Conservation (phyloP, 176 grass and related monocot species). For the Oryza officinalis region DNA sequence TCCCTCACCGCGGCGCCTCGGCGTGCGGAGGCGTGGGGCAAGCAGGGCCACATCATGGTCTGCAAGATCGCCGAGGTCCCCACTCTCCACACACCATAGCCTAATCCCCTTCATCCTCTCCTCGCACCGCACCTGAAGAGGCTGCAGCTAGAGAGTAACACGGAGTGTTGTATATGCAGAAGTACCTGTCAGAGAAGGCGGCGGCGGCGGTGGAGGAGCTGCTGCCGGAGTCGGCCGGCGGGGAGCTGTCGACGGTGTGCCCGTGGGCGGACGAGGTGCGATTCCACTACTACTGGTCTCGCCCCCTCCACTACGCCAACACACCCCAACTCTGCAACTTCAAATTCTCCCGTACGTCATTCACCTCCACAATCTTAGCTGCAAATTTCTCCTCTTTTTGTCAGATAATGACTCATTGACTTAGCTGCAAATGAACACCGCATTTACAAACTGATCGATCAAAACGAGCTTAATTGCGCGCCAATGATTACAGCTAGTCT, state of each 20-base stretch:
- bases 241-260: slow-evolving; percentile 78
- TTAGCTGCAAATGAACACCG: background rate
- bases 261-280: slow-evolving; percentile 75
- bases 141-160: too few relatives aligned
- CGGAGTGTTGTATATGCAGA: slow-evolving; percentile 22
- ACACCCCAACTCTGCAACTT: slow-evolving; percentile 81
- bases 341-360: slow-evolving; percentile 55
- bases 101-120: background rate
- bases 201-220: slow-evolving; percentile 65
- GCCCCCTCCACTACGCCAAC: slow-evolving; percentile 85
- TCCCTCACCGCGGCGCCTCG: slow-evolving; percentile 29
- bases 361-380: too few relatives aligned
- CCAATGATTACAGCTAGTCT: background rate
- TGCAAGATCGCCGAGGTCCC: slow-evolving; percentile 89
- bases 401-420: background rate
- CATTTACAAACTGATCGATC: background rate
- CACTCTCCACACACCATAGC: background rate
- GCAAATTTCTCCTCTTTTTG: background rate
- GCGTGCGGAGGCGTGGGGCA: slow-evolving; percentile 64
- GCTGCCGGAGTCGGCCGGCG: slow-evolving; percentile 60
- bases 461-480: background rate
- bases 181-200: slow-evolving; percentile 67
- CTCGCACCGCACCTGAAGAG: too few relatives aligned
- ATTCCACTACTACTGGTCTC: slow-evolving; percentile 75
- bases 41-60: slow-evolving; percentile 92